phyloP scores from a whole-genome alignment of 2,329 filamentous ascomycete species.

The Epicoccum sorghinum region DNA sequence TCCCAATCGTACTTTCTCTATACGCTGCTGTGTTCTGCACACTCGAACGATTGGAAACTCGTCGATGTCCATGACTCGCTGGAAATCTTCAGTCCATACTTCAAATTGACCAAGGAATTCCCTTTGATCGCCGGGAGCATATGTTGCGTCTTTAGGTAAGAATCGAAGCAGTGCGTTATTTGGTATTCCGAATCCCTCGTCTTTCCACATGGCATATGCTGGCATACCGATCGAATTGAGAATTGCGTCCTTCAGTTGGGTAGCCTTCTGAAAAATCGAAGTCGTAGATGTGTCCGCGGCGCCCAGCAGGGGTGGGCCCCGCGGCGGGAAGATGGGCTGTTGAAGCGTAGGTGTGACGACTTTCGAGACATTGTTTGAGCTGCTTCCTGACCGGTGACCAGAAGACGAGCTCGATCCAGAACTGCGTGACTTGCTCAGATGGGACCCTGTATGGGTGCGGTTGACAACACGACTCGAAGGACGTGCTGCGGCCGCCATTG shows the following conservation, averaged over 20 bases:
- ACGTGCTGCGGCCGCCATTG: constrained; percentile 17
- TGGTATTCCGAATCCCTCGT: constrained; percentile 74
- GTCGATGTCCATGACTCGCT: constrained; percentile 59
- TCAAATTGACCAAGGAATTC: constrained; percentile 66
- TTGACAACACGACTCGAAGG: constrained; percentile 51
- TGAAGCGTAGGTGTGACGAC: constrained; percentile 62
- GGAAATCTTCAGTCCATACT: constrained; percentile 71
- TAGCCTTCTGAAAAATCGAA: constrained; percentile 74
- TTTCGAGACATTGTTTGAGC: constrained; percentile 46
- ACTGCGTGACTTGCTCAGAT: constrained; percentile 42
- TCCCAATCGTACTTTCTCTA: constrained; percentile 64
- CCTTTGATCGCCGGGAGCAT: constrained; percentile 45
- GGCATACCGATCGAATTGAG: constrained; percentile 77
- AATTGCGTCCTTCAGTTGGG: constrained; percentile 76
- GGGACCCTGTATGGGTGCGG: constrained; percentile 44
- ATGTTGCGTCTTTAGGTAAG: constrained; percentile 46
- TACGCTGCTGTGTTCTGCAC: constrained; percentile 65
- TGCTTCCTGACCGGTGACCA: constrained; percentile 36
- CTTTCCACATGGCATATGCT: constrained; percentile 79
- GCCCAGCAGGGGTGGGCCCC: constrained; percentile 66
- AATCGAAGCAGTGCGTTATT: constrained; percentile 66
- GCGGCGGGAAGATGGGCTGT: constrained; percentile 67
- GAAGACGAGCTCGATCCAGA: constrained; percentile 51
- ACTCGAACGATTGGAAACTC: constrained; percentile 73
- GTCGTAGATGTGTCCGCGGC: constrained; percentile 61